Base-by-base conservation (phyloP, 1,284 basidiomycete genomes). In the Trametes pubescens region DNA sequence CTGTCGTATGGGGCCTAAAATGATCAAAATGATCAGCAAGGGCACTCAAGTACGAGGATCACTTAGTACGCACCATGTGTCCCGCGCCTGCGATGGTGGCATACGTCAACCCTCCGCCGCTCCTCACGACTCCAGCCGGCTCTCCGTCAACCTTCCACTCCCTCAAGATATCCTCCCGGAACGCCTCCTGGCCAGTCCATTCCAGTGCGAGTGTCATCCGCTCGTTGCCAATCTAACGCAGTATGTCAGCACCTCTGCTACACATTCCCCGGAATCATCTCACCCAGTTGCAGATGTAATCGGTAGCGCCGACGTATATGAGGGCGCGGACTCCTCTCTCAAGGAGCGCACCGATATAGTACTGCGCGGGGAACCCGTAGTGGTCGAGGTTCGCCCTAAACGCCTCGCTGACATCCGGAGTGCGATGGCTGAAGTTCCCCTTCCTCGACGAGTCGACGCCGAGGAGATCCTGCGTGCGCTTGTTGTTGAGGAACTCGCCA, bases 251-350 rank as follows among this genome's bases (percentile, higher is more conserved):
- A 5, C 49, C 7, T n/a, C 53, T 46, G 22, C 10, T 26, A 22
- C 4, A 9, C 16, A n/a, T 2, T 32, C 9, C 16, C 11, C 21
- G 4, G 91, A 64, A 81, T 66, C 91, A 77, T 86, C 71, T 43
- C 40, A 92, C 76, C 83, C 88, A 89, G 75, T 92, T 93, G 72
- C 90, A 92, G 65, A 91, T 87, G 80, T 82, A 90, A 74, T 93
- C 91, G 61, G 86, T 85, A 6, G 81, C 82, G 2, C 91, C 91
- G 8, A 87, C 89, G 68, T 93, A 93, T 61, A 93, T 86, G n/a
- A 96, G 82, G 3, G 89, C 86, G 7, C 84, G 79, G 37, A 95
- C 79, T 1, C 86, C 87, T 22, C 91, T 84, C 70, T 95, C 92
- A 21, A 95, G 84, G 40, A 96, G 82, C 1, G 81, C 86, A 1